phyloP scores from a whole-genome alignment of 495 filamentous ascomycete genomes.

The Xylona heveae region DNA sequence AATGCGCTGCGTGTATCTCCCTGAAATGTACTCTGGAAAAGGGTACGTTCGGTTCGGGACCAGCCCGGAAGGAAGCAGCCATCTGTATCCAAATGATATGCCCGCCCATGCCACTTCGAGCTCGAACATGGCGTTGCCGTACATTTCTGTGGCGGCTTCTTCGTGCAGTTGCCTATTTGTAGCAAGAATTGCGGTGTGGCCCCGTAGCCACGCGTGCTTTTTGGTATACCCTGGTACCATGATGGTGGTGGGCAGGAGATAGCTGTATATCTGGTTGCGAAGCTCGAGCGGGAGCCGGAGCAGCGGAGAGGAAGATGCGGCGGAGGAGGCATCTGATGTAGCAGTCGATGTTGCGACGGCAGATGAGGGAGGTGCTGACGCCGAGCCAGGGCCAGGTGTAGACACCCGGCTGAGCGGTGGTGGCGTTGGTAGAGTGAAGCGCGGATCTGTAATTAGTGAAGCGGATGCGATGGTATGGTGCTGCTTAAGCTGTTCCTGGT shows the following conservation, averaged over 20 bases:
- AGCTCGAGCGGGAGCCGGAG: constrained; percentile 18
- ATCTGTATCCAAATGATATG: constrained; percentile 14
- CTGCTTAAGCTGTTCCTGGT: no score
- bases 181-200: constrained; percentile 11
- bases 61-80: constrained; percentile 12
- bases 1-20: constrained; percentile 13
- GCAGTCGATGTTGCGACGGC: no score
- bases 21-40: constrained; percentile 15
- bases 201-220: constrained; percentile 15
- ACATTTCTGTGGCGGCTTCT: constrained; percentile 15
- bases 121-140: constrained; percentile 10
- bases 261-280: constrained; percentile 15
- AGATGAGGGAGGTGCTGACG: no score
- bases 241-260: constrained; percentile 15
- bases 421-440: no score
- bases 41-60: constrained; percentile 12
- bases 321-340: no score
- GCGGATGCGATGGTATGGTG: no score
- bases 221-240: constrained; percentile 8
- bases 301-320: no score
- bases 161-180: constrained; percentile 13
- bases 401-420: no score
- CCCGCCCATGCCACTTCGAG: not conserved
- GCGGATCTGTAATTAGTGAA: no score
- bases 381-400: no score